phyloP scores from a whole-genome alignment of 257 asterid genomes.

The Hygrophila difformis region DNA sequence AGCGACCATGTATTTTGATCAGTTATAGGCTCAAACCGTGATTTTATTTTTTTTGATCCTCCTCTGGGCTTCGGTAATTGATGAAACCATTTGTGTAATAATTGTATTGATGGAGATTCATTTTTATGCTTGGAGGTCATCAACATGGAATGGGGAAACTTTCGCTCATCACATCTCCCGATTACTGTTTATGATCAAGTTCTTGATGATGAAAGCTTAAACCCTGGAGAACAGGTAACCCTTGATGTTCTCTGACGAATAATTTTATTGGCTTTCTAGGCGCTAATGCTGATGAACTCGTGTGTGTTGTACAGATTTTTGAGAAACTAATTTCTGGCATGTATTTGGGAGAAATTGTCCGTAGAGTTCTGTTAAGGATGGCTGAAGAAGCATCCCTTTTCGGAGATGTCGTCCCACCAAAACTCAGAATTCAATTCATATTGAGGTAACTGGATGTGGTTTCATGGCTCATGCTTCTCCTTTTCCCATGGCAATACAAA shows the following conservation, averaged over 20 bases:
- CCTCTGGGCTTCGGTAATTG: slow-evolving; percentile 4
- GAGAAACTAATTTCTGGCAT: slow-evolving; percentile 89
- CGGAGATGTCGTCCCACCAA: slow-evolving; percentile 63
- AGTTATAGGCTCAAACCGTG: not conserved
- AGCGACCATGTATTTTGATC: too few species aligned
- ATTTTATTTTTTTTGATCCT: not conserved
- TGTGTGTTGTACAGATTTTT: slow-evolving; percentile 42
- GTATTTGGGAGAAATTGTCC: slow-evolving; percentile 93
- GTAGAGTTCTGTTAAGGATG: slow-evolving; percentile 74
- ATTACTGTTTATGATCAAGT: slow-evolving; percentile 65
- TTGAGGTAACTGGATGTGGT: slow-evolving; percentile 44
- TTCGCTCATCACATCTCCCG: slow-evolving; percentile 80
- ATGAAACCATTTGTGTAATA: not conserved
- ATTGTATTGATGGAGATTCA: not conserved
- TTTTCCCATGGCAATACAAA: too few species aligned
- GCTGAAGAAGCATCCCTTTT: slow-evolving; percentile 76
- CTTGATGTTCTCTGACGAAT: not conserved
- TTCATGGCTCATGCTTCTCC: too few species aligned
- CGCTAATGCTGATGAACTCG: slow-evolving; percentile 1
- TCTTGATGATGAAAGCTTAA: slow-evolving; percentile 75
- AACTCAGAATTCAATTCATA: slow-evolving; percentile 62
- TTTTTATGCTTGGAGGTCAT: slow-evolving; percentile 48
- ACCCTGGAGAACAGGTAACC: slow-evolving; percentile 89
- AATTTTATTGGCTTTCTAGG: not conserved
- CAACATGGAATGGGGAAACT: slow-evolving; percentile 98